These are phyloP conservation scores for Botrytis tulipae DNA, from an alignment of 2,329 filamentous ascomycete species.

Conservation along the genomic window DNA sequence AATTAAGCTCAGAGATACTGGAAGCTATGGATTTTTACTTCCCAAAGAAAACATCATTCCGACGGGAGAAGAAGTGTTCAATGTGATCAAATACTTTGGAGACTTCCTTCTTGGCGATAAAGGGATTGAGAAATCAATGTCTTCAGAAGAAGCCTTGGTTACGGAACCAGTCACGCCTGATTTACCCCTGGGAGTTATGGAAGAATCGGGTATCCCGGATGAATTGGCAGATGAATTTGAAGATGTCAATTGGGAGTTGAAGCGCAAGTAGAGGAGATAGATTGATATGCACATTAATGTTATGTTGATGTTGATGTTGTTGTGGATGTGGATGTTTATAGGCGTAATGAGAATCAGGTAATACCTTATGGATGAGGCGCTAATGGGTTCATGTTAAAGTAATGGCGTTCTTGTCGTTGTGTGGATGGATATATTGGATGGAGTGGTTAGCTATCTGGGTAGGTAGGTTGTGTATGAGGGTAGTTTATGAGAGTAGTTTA, in stretches of 20 bases:
- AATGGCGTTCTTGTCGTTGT: neutral
- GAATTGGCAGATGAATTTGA: conserved; percentile 25
- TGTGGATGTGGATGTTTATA: neutral
- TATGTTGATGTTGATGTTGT: neutral
- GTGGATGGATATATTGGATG: neutral
- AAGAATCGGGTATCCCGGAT: neutral
- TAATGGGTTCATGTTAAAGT: neutral
- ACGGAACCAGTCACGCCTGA: neutral
- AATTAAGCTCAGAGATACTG: conserved; percentile 89
- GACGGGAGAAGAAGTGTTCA: conserved; percentile 82
- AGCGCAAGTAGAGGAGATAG: conserved; percentile 21
- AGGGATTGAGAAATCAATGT: conserved; percentile 52
- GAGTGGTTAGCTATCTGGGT: no score
- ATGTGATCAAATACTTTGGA: conserved; percentile 79
- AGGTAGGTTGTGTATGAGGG: no score
- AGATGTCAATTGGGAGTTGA: conserved; percentile 34
- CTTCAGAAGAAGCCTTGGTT: conserved; percentile 24
- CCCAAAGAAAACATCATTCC: conserved; percentile 85
- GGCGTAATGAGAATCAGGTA: conserved; percentile 6
- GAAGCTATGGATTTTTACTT: conserved; percentile 89
- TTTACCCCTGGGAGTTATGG: conserved; percentile 6
- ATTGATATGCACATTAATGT: neutral
- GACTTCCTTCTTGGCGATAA: conserved; percentile 73
- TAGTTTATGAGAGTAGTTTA: no score
- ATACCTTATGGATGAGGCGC: conserved; percentile 12